phyloP scores from a whole-genome alignment of 352 stramenopile genomes.

The Discostella stelligera region DNA sequence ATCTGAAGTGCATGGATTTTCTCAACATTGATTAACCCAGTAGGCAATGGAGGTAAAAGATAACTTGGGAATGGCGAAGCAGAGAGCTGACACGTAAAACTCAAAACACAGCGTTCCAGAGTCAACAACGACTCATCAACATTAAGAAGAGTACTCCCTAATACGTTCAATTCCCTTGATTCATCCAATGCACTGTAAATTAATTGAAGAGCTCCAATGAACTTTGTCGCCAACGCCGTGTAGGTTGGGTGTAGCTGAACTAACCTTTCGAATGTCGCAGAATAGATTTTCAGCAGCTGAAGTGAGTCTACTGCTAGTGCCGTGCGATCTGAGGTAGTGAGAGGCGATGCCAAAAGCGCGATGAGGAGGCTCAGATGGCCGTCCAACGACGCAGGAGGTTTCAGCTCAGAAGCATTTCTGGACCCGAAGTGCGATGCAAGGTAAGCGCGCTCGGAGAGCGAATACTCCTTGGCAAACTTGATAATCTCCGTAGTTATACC shows the following conservation, averaged over 20 bases:
- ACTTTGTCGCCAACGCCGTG: constrained; percentile 24
- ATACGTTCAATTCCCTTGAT: constrained; percentile 1
- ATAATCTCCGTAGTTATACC: constrained; percentile 35
- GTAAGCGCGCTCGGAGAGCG: constrained; percentile 22
- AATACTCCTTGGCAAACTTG: constrained; percentile 29
- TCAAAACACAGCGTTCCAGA: constrained; percentile 35
- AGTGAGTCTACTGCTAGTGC: constrained; percentile 30
- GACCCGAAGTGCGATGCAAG: constrained; percentile 38
- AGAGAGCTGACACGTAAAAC: constrained; percentile 31
- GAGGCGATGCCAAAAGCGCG: constrained; percentile 34
- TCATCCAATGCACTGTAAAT: constrained; percentile 36
- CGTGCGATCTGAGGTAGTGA: constrained; percentile 18
- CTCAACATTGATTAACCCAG: constrained; percentile 40
- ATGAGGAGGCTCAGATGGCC: constrained; percentile 43
- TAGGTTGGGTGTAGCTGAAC: constrained; percentile 29
- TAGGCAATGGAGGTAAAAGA: constrained; percentile 45
- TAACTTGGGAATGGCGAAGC: constrained; percentile 38
- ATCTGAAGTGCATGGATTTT: constrained; percentile 38
- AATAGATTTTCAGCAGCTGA: constrained; percentile 39
- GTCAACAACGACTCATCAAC: constrained; percentile 22
- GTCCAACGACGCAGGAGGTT: constrained; percentile 28
- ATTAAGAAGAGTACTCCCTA: constrained; percentile 17
- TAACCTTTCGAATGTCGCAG: constrained; percentile 19
- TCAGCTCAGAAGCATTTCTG: constrained; percentile 22
- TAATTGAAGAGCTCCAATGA: constrained; percentile 36